phyloP scores from a whole-genome alignment of 495 filamentous ascomycete genomes.

The Barbatosphaeria neglecta region DNA sequence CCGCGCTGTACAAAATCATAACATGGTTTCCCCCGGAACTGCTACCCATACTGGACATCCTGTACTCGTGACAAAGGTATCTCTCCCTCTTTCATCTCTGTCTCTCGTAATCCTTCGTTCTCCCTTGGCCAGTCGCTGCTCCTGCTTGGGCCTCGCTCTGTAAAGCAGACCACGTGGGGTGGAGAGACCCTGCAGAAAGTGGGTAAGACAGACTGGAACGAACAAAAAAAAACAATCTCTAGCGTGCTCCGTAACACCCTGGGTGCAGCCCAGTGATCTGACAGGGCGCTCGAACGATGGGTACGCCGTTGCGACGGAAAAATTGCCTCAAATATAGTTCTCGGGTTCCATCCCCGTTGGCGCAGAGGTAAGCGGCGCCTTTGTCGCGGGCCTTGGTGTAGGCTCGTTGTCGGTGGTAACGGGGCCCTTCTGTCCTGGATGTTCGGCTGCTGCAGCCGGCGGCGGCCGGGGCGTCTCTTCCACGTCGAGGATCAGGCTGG shows the following conservation, averaged over 20 bases:
- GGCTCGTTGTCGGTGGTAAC: slow-evolving; percentile 14
- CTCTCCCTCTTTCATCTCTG: not conserved
- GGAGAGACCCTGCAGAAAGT: too few relatives aligned
- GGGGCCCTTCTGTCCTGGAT: not conserved
- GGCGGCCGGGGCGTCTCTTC: slow-evolving; percentile 20
- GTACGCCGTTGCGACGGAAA: not conserved
- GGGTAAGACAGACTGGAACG: too few relatives aligned
- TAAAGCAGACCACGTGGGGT: too few relatives aligned
- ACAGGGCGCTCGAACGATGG: not conserved
- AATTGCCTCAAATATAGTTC: not conserved
- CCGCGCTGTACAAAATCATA: slow-evolving; percentile 9
- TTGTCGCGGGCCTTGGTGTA: slow-evolving; percentile 13
- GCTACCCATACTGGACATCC: not conserved
- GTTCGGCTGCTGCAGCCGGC: too few relatives aligned
- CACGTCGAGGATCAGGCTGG: slow-evolving; percentile 2
- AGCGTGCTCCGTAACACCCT: too few relatives aligned
- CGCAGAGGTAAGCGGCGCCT: not conserved
- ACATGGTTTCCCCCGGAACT: too few relatives aligned
- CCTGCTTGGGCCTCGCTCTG: too few relatives aligned
- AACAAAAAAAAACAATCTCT: too few relatives aligned
- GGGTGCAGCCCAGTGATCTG: too few relatives aligned
- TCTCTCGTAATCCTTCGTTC: too few relatives aligned
- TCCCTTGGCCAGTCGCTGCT: too few relatives aligned
- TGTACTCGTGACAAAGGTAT: not conserved
- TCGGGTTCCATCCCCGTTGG: not conserved